These are phyloP conservation scores for Colletotrichum cuscutae DNA, from an alignment of 2,329 filamentous ascomycete species.

Conservation along the genomic window DNA sequence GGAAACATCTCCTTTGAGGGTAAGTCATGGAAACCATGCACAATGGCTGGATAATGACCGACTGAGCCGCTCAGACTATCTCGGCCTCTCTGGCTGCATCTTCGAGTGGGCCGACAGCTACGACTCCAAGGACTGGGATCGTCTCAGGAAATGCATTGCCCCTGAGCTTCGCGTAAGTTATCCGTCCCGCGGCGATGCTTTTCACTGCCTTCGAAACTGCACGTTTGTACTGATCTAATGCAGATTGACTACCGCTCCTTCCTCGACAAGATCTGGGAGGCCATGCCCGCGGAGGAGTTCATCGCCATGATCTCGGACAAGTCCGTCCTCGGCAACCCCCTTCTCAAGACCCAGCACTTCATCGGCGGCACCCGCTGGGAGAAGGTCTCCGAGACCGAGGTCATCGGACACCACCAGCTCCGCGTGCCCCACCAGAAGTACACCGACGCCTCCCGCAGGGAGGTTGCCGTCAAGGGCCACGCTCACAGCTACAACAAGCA, in stretches of 20 bases:
- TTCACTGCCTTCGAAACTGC: accelerated
- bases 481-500: conserved; percentile 67
- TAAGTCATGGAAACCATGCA: conserved; percentile 63
- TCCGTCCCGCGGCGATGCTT: conserved; percentile 61
- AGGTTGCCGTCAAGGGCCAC: conserved; percentile 68
- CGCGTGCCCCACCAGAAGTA: conserved; percentile 72
- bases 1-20: conserved; percentile 36
- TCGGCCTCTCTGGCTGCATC: conserved; percentile 58
- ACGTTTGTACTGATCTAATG: conserved; percentile 1
- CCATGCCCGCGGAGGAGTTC: conserved; percentile 71
- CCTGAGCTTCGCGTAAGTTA: conserved; percentile 57
- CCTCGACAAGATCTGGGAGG: conserved; percentile 68
- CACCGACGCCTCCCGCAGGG: conserved; percentile 56
- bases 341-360: conserved; percentile 73
- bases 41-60: conserved; percentile 47
- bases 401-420: conserved; percentile 70
- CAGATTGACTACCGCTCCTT: conserved; percentile 76
- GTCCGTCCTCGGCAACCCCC: conserved; percentile 68
- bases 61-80: conserved; percentile 51
- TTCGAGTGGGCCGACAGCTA: conserved; percentile 75
- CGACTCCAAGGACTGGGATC: conserved; percentile 72
- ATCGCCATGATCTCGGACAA: conserved; percentile 67
- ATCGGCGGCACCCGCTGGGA: conserved; percentile 69
- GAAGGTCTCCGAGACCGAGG: conserved; percentile 65
- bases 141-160: conserved; percentile 63